These are phyloP conservation scores for Epichloe hybrida DNA, from an alignment of 2,329 filamentous ascomycete genomes.

Conservation along the genomic window DNA sequence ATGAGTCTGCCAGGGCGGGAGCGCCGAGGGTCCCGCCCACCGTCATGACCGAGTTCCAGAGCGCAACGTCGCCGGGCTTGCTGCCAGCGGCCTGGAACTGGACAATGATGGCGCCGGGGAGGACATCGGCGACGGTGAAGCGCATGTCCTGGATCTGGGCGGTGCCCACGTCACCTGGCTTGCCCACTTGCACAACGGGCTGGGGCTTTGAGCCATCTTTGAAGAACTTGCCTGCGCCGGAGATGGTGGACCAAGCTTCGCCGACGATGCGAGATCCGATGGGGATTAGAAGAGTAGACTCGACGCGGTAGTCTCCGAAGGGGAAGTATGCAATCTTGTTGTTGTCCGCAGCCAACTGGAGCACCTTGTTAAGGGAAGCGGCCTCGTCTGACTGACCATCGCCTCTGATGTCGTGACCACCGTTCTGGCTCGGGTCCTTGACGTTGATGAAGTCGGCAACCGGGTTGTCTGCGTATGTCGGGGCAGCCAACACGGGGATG, in stretches of 20 bases:
- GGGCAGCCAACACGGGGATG: conserved; percentile 24
- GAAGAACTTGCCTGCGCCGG: conserved; percentile 28
- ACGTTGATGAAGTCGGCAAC: conserved; percentile 19
- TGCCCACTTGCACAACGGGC: conserved; percentile 37
- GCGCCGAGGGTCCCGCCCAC: conserved; percentile 29
- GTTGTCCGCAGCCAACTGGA: conserved; percentile 21
- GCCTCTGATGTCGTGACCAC: conserved; percentile 19
- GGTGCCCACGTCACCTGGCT: conserved; percentile 32
- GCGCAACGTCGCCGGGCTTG: conserved; percentile 33
- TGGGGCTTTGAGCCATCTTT: conserved; percentile 32
- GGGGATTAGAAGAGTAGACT: conserved; percentile 14
- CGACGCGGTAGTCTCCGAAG: conserved; percentile 15
- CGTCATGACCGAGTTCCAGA: conserved; percentile 33
- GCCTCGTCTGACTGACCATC: conserved; percentile 26
- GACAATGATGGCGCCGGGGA: conserved; percentile 26
- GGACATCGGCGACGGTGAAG: conserved; percentile 34
- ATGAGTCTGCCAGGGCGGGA: conserved; percentile 24
- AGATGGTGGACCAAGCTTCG: conserved; percentile 39
- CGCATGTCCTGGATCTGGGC: conserved; percentile 39
- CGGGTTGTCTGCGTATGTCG: conserved; percentile 23
- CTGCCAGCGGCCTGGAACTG: conserved; percentile 24
- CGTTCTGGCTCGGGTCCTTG: conserved; percentile 23
- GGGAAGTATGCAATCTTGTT: conserved; percentile 17
- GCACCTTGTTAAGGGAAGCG: conserved; percentile 22
- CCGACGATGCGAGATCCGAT: conserved; percentile 37